These are phyloP conservation scores for grape (Vitis vinifera) DNA, from an alignment of 164 flowering plant genomes.

Conservation along the genomic window ASM3070453v1 NC_081816.1:7372001-7372500, in stretches of 20 bases:
- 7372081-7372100: conserved; percentile 10
- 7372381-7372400: conserved; percentile 25
- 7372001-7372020: too few relatives aligned
- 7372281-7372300: conserved; percentile 22
- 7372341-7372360: conserved; percentile 21
- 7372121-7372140: conserved; percentile 13
- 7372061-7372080: conserved; percentile 8
- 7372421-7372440: conserved; percentile 26
- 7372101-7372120: conserved; percentile 17
- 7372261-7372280: conserved; percentile 12
- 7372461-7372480: conserved; percentile 10
- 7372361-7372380: conserved; percentile 20
- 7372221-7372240: neutral
- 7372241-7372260: neutral
- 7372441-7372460: conserved; percentile 26
- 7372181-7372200: neutral
- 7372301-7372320: conserved; percentile 19
- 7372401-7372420: conserved; percentile 22
- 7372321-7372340: conserved; percentile 25
- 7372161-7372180: conserved; percentile 23
- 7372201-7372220: neutral
- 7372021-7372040: neutral
- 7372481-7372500: neutral
- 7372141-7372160: conserved; percentile 32
- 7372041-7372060: conserved; percentile 1